Percentiles rank a stretch among this genome's conserved stretches.
Conservation (phyloP, 495 filamentous ascomycete species). For the Durotheca rogersii region DNA sequence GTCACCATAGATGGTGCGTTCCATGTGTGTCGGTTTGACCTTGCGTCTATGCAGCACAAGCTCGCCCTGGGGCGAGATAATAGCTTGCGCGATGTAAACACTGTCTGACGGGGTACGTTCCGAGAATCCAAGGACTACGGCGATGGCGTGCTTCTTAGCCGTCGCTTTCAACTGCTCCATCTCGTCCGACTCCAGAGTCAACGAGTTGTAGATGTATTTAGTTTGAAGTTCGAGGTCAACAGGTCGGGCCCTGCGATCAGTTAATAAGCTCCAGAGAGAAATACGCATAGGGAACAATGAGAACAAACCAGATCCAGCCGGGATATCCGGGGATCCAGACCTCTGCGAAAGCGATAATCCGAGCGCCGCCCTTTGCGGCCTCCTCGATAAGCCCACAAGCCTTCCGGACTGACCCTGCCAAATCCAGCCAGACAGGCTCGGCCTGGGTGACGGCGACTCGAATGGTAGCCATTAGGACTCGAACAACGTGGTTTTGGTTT, state of each 20-base stretch:
- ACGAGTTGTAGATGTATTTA: slow-evolving; percentile 52
- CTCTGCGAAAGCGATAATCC: slow-evolving; percentile 58
- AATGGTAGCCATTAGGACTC: slow-evolving; percentile 19
- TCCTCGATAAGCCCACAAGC: slow-evolving; percentile 54
- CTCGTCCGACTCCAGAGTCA: slow-evolving; percentile 45
- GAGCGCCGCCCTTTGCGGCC: slow-evolving; percentile 51
- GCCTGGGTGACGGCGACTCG: slow-evolving; percentile 52
- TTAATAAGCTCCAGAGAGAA: not conserved
- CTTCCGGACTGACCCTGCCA: slow-evolving; percentile 50
- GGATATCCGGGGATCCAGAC: slow-evolving; percentile 60
- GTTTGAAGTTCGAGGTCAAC: slow-evolving; percentile 44
- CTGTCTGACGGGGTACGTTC: slow-evolving; percentile 48
- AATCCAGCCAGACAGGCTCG: slow-evolving; percentile 58
- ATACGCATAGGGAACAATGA: not conserved
- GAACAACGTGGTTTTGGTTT: not conserved
- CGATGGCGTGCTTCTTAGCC: slow-evolving; percentile 47
- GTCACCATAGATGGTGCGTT: slow-evolving; percentile 63
- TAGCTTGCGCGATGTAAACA: slow-evolving; percentile 59
- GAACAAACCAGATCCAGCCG: slow-evolving; percentile 56
- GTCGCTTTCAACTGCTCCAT: slow-evolving; percentile 47
- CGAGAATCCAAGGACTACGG: slow-evolving; percentile 56
- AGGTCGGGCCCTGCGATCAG: slow-evolving; percentile 40
- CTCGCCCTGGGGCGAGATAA: slow-evolving; percentile 50
- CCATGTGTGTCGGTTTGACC: slow-evolving; percentile 64
- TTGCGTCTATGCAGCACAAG: slow-evolving; percentile 52